Base-by-base conservation (phyloP, 345 rosid genomes). In the Odontarrhena argentea region DNA sequence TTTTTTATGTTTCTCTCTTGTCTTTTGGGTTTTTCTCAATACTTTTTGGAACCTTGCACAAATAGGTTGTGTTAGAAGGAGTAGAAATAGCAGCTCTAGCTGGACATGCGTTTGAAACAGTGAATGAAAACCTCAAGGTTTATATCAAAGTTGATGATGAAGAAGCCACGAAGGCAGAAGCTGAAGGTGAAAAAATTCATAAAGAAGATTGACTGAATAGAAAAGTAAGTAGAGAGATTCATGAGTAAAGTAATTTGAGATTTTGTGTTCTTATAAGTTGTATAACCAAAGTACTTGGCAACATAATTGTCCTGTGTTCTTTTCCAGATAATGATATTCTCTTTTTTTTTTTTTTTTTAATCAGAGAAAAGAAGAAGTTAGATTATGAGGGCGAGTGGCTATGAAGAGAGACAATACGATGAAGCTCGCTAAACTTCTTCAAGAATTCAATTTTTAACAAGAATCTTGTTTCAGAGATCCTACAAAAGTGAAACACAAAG, bases 11-110 rank as follows among this genome's bases (percentile, higher is more conserved):
- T 18, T 18, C 22, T 10, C 13, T 10, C 11, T 40, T 3, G 5
- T 28, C 32, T 28, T 28, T 28, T 28, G 32, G 3, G 5, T 40
- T 10, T 40, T 40, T 40, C 44, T 40, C 44, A 40, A 10, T 9
- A 11, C 12, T 11, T 8, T 38, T 2, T 11, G 13, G n/a, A 40
- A 10, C 13, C 9, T 40, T 40, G 44, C 12, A 40, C 13, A 40
- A 40, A 40, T 40, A 40, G 44, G 44, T 9, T 10, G 44, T 86
- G 43, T 52, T 79, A 65, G 76, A 80, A 35, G 87, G 76, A 50
- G 65, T 25, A 65, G 41, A 37, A 8, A 3, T 9, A 37, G 41
- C 41, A 37, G 41, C 3, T 9, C 9, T 37, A 37, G 41, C 41
- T 37, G 41, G 41, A 37, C 9, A 2, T 37, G 11, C 3, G 3